Percentiles rank a stretch among this genome's conserved stretches.
Evolutionary conservation across 768 basidiomycete genomes (phyloP).

Genomic region (Auricularia sp.): DNA sequence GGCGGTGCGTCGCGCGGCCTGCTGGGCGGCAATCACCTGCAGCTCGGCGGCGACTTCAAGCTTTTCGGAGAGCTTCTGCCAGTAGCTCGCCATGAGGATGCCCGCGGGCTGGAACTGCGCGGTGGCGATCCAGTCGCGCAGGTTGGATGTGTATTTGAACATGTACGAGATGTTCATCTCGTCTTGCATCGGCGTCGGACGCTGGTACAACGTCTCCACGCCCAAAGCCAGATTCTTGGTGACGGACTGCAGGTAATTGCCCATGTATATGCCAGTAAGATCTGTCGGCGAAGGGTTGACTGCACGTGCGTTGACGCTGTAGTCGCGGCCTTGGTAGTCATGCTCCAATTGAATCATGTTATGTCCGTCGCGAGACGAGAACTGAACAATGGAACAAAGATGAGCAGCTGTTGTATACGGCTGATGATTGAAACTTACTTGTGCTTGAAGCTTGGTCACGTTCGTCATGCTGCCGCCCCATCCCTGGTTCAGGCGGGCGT

Average conservation of each 20-base stretch:
- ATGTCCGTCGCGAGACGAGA: constrained; percentile 67
- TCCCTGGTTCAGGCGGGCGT: constrained; percentile 79
- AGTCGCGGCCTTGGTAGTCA: constrained; percentile 84
- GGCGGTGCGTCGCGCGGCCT: constrained; percentile 69
- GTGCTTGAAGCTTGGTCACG: constrained; percentile 79
- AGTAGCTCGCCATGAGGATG: constrained; percentile 84
- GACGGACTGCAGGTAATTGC: constrained; percentile 86
- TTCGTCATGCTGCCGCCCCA: constrained; percentile 54
- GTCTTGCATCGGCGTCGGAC: constrained; percentile 56
- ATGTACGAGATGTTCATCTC: constrained; percentile 71
- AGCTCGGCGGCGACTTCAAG: constrained; percentile 96
- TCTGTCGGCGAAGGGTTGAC: constrained; percentile 87
- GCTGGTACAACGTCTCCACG: constrained; percentile 75
- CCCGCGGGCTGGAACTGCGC: constrained; percentile 78
- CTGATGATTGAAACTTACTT: constrained; percentile 40
- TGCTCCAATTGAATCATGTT: constrained; percentile 93
- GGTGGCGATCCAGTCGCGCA: constrained; percentile 87
- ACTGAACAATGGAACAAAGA: constrained; percentile 31
- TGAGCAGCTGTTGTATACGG: neutral
- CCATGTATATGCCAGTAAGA: constrained; percentile 83
- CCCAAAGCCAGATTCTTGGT: constrained; percentile 86
- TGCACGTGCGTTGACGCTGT: constrained; percentile 73
- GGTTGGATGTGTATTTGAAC: constrained; percentile 62
- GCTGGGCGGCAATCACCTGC: constrained; percentile 60
- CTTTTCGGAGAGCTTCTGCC: constrained; percentile 91